These are phyloP conservation scores for Nemania sp. DNA, from an alignment of 2,329 filamentous ascomycete species.

Conservation along the genomic window DNA sequence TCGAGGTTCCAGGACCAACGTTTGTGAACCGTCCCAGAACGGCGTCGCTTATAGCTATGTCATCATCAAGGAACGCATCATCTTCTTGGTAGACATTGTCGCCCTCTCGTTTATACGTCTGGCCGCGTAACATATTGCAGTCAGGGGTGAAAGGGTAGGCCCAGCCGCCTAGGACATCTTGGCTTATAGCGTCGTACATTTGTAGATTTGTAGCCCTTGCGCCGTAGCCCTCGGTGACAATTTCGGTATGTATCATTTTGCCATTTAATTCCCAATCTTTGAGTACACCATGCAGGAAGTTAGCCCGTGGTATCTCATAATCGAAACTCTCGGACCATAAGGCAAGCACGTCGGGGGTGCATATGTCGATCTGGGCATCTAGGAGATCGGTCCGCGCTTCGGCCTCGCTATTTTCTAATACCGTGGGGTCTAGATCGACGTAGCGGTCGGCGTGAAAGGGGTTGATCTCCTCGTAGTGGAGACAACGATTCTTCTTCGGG, in stretches of 20 bases:
- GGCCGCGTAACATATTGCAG: slow-evolving; percentile 77
- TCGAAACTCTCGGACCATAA: slow-evolving; percentile 98
- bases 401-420: slow-evolving; percentile 75
- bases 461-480: slow-evolving; percentile 93
- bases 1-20: slow-evolving; percentile 70
- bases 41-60: slow-evolving; percentile 70
- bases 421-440: slow-evolving; percentile 74
- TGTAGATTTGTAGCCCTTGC: slow-evolving; percentile 84
- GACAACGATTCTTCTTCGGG: slow-evolving; percentile 73
- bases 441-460: slow-evolving; percentile 67
- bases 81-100: slow-evolving; percentile 78
- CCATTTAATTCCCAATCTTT: slow-evolving; percentile 98
- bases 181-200: slow-evolving; percentile 86
- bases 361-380: slow-evolving; percentile 95
- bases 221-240: slow-evolving; percentile 81
- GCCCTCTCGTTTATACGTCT: slow-evolving; percentile 72
- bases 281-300: slow-evolving; percentile 88
- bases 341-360: slow-evolving; percentile 91
- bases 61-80: slow-evolving; percentile 72
- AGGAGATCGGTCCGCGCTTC: slow-evolving; percentile 86
- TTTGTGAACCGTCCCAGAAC: slow-evolving; percentile 77
- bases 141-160: slow-evolving; percentile 88
- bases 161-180: slow-evolving; percentile 85
- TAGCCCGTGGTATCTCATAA: slow-evolving; percentile 84
- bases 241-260: slow-evolving; percentile 92